A percentile compares a stretch with the other conserved stretches of the same genome.
Evolutionary conservation across 1,284 basidiomycete genomes (phyloP).

Genomic region (Schizophyllum commune): DNA sequence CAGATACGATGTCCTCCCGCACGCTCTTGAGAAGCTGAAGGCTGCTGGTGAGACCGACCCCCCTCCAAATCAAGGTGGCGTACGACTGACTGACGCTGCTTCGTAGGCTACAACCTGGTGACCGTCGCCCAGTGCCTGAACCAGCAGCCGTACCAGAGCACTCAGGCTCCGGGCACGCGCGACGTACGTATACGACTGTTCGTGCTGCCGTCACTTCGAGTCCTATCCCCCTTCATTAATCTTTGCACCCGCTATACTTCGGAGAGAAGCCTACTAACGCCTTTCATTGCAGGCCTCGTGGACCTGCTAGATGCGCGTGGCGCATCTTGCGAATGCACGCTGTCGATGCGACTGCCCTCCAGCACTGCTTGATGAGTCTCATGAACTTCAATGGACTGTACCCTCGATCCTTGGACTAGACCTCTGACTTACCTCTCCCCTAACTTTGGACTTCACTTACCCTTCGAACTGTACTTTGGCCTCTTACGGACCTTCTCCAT

Average conservation of each 20-base stretch:
- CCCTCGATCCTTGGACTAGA: too few species aligned
- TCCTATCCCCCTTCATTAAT: too few species aligned
- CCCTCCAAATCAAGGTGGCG: background rate
- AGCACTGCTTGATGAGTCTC: background rate
- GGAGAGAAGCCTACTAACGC: background rate
- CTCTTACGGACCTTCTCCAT: background rate
- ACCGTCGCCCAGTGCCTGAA: constrained; percentile 38
- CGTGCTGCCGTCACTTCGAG: too few species aligned
- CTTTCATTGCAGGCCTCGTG: background rate
- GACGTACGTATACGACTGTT: constrained; percentile 8
- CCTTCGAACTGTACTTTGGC: background rate
- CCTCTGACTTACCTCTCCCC: too few species aligned
- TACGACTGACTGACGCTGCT: background rate
- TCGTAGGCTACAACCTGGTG: constrained; percentile 30
- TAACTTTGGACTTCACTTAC: background rate
- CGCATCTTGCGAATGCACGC: background rate
- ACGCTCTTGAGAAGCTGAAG: constrained; percentile 25
- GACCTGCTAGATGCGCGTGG: background rate
- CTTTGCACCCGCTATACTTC: too few species aligned
- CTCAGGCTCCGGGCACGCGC: constrained; percentile 13
- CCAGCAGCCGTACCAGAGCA: constrained; percentile 26
- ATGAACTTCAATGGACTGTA: background rate
- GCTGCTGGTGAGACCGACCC: constrained; percentile 14
- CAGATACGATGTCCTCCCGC: constrained; percentile 26
- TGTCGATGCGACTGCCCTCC: background rate